Conservation (phyloP, 768 basidiomycete species). For the Tremella mesenterica region DNA sequence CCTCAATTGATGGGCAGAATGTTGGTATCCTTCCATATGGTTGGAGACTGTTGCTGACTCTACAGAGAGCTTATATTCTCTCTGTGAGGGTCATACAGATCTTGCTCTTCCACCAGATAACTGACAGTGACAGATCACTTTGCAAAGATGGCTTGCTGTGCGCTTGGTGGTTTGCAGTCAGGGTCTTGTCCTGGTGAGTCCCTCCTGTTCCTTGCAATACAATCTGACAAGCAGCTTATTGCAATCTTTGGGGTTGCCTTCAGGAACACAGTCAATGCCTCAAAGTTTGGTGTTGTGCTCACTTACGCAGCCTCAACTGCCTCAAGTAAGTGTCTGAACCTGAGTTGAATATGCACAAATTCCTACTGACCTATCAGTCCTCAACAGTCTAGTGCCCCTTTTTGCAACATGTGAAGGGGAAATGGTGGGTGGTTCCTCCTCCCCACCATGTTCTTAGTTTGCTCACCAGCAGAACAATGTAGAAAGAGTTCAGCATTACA, state of each 20-base stretch:
- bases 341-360: background rate
- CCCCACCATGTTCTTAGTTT: background rate
- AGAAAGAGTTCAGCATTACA: slow-evolving; percentile 68
- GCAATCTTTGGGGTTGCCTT: slow-evolving; percentile 60
- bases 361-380: slow-evolving; percentile 5
- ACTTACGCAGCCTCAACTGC: slow-evolving; percentile 47
- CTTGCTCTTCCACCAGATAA: background rate
- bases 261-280: slow-evolving; percentile 52
- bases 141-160: slow-evolving; percentile 52
- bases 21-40: slow-evolving; percentile 5
- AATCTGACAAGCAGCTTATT: slow-evolving; percentile 48
- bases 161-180: slow-evolving; percentile 61
- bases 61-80: slow-evolving; percentile 10
- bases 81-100: slow-evolving; percentile 2
- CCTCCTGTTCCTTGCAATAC: no score
- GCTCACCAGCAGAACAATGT: slow-evolving; percentile 51
- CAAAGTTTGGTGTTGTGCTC: slow-evolving; percentile 57
- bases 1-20: slow-evolving; percentile 6
- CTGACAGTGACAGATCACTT: background rate
- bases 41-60: no score
- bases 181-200: slow-evolving; percentile 51
- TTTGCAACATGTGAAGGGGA: slow-evolving; percentile 17
- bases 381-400: slow-evolving; percentile 11
- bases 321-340: background rate
- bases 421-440: slow-evolving; percentile 15